phyloP scores from a whole-genome alignment of 2,329 filamentous ascomycete species.

The Colletotrichum paranaense region DNA sequence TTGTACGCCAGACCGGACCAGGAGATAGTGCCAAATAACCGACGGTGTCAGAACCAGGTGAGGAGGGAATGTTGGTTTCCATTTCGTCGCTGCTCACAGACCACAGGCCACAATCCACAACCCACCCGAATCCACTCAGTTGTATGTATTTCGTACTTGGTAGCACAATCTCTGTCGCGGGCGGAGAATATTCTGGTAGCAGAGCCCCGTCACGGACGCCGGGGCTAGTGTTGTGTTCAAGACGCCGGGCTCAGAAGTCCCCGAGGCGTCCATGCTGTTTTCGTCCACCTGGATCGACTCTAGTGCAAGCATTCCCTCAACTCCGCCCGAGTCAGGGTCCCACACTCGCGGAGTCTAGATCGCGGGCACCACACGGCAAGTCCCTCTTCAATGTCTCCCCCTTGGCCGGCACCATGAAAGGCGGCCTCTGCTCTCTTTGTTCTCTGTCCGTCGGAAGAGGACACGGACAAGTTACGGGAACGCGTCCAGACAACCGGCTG shows the following conservation, averaged over 20 bases:
- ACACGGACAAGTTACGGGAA: background rate
- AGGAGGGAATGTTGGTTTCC: background rate
- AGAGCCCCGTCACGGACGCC: constrained; percentile 28
- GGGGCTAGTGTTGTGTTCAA: constrained; percentile 32
- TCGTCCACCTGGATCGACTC: constrained; percentile 29
- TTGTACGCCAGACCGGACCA: background rate
- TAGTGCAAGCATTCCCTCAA: constrained; percentile 31
- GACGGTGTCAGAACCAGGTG: background rate
- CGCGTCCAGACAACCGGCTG: constrained; percentile 12
- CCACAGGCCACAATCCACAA: constrained; percentile 5
- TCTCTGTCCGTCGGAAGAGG: constrained; percentile 19
- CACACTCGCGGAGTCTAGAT: constrained; percentile 34
- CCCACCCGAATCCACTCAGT: constrained; percentile 23
- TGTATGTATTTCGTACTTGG: constrained; percentile 16
- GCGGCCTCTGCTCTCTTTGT: constrained; percentile 25
- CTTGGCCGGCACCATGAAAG: constrained; percentile 12
- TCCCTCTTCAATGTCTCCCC: constrained; percentile 17
- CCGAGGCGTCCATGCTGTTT: constrained; percentile 34
- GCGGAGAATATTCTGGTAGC: constrained; percentile 36
- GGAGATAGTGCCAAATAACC: background rate
- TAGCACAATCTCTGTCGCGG: constrained; percentile 34
- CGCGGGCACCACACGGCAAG: constrained; percentile 32
- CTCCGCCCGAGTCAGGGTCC: constrained; percentile 34
- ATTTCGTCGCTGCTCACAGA: background rate
- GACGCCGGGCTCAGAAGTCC: constrained; percentile 32